A percentile compares a stretch with the other conserved stretches of the same genome.
Conservation (phyloP, 768 basidiomycete species). For the Saitozyma podzolica region DNA sequence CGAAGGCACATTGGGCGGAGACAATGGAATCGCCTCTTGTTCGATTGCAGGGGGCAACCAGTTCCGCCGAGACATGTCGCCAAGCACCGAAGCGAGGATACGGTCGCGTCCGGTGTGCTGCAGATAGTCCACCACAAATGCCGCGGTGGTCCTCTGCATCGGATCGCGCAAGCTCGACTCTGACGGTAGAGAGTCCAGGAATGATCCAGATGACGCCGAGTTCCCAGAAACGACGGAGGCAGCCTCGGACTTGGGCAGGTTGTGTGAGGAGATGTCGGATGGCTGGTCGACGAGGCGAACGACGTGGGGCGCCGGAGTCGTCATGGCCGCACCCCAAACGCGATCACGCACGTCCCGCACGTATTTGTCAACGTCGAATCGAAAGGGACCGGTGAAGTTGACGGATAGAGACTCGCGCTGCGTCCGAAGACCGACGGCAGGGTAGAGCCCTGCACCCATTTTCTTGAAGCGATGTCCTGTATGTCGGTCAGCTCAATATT, state of each 20-base stretch:
- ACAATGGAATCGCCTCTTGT: too few species aligned
- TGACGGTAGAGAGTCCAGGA: not conserved
- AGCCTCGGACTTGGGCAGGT: not conserved
- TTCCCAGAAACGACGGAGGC: not conserved
- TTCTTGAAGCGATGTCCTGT: slow-evolving; percentile 25
- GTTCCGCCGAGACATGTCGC: too few species aligned
- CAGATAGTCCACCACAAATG: slow-evolving; percentile 76
- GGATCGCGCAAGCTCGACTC: slow-evolving; percentile 6
- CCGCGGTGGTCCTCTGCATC: slow-evolving; percentile 64
- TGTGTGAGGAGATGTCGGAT: not conserved
- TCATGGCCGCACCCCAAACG: slow-evolving; percentile 6
- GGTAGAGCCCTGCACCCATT: slow-evolving; percentile 61
- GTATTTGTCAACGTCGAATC: slow-evolving; percentile 85
- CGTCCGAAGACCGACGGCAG: slow-evolving; percentile 85
- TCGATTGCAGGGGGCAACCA: too few species aligned
- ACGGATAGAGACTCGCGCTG: slow-evolving; percentile 72
- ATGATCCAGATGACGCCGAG: not conserved
- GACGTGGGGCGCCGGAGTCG: not conserved
- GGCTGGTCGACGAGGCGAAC: slow-evolving; percentile 22
- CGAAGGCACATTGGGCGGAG: too few species aligned
- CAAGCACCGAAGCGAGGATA: too few species aligned
- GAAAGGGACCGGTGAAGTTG: slow-evolving; percentile 85
- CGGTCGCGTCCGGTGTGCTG: slow-evolving; percentile 66
- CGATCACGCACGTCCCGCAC: slow-evolving; percentile 16
- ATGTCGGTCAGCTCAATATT: slow-evolving; percentile 12